These are phyloP conservation scores for Piper longum DNA, from an alignment of 164 flowering plant species.

Conservation along the genomic window DNA sequence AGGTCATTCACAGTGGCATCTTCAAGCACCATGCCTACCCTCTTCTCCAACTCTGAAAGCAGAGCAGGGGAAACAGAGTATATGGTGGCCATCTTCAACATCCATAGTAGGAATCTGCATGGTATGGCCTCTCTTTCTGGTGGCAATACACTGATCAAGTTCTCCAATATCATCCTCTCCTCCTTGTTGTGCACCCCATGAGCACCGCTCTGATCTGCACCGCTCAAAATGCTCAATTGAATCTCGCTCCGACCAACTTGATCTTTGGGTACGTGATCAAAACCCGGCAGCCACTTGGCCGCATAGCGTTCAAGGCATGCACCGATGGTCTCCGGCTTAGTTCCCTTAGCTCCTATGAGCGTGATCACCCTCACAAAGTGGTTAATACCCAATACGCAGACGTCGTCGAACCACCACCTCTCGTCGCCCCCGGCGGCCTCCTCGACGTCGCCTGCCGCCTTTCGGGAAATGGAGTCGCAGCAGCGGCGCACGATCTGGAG, in stretches of 20 bases:
- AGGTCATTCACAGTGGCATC: constrained; percentile 62
- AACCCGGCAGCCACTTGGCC: constrained; percentile 46
- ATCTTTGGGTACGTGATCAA: constrained; percentile 22
- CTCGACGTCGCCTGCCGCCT: constrained; percentile 9
- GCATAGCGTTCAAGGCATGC: constrained; percentile 51
- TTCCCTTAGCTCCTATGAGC: constrained; percentile 41
- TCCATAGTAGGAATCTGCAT: constrained; percentile 51
- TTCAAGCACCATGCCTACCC: constrained; percentile 59
- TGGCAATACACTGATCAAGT: constrained; percentile 62
- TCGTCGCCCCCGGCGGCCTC: constrained; percentile 11
- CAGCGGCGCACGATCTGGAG: constrained; percentile 76
- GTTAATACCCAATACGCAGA: constrained; percentile 48
- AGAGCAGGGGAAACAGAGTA: constrained; percentile 55
- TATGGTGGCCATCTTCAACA: constrained; percentile 57
- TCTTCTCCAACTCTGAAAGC: constrained; percentile 66
- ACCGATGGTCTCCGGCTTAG: constrained; percentile 42
- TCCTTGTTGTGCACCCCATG: constrained; percentile 31
- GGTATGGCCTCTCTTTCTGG: constrained; percentile 49
- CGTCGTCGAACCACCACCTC: constrained; percentile 55
- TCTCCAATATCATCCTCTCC: constrained; percentile 51
- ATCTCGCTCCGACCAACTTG: constrained; percentile 23
- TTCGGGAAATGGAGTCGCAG: constrained; percentile 63
- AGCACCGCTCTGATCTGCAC: constrained; percentile 21
- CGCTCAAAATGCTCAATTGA: constrained; percentile 35
- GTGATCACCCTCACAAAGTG: constrained; percentile 54